Conservation (phyloP, 2,329 filamentous ascomycete genomes). For the Berkeleyomyces basicola region DNA sequence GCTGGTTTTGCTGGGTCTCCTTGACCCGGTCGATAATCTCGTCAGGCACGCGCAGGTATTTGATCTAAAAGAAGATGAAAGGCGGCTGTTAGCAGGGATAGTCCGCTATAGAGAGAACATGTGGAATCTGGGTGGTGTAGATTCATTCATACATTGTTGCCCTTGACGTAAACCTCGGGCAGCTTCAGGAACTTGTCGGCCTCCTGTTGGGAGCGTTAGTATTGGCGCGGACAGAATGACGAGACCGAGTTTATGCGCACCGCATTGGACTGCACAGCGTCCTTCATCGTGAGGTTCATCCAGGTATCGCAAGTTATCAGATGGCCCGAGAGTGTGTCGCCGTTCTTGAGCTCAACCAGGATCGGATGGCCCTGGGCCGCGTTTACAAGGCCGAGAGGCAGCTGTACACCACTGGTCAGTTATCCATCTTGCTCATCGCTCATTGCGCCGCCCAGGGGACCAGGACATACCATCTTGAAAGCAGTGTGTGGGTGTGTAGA, state of each 20-base stretch:
- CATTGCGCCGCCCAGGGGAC: background rate
- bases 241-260: conserved; percentile 25
- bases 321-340: conserved; percentile 92
- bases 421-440: background rate
- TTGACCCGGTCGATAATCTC: conserved; percentile 91
- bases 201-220: conserved; percentile 37
- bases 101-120: background rate
- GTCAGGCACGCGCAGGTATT: conserved; percentile 90
- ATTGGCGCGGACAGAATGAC: conserved; percentile 1
- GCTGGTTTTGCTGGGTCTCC: conserved; percentile 70
- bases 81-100: conserved; percentile 15
- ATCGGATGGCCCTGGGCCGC: conserved; percentile 96
- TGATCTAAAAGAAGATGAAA: conserved; percentile 52
- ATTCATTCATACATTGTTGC: conserved; percentile 64
- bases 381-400: conserved; percentile 70
- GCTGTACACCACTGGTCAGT: conserved; percentile 23
- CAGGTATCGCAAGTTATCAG: conserved; percentile 95
- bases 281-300: conserved; percentile 97
- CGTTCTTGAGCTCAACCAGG: conserved; percentile 93
- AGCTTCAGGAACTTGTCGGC: conserved; percentile 86
- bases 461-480: background rate
- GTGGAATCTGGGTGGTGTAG: background rate
- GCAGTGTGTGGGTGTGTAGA: background rate
- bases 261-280: conserved; percentile 90
- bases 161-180: conserved; percentile 88